Evolutionary conservation across 2,329 filamentous ascomycete species (phyloP).

Genomic region (Cercospora berteroae): DNA sequence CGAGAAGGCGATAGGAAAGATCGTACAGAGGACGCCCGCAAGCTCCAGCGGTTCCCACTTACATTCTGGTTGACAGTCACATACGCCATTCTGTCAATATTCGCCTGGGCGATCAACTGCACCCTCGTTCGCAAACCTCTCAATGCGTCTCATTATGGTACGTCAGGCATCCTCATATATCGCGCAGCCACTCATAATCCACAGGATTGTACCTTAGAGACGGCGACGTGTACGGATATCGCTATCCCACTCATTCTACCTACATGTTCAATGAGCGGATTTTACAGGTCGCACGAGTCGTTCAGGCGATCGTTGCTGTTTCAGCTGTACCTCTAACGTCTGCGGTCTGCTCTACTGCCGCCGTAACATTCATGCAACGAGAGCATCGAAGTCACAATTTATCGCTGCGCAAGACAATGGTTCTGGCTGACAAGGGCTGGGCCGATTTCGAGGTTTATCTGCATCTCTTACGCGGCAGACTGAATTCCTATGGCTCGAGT

Average conservation of each 20-base stretch:
- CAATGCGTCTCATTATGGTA: background rate
- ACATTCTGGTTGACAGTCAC: background rate
- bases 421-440: background rate
- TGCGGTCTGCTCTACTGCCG: background rate
- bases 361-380: background rate
- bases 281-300: background rate
- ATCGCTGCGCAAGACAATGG: background rate
- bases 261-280: background rate
- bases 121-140: background rate
- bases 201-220: background rate
- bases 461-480: background rate
- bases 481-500: background rate
- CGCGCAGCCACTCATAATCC: background rate
- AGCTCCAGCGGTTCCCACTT: background rate
- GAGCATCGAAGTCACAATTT: background rate
- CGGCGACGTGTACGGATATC: background rate
- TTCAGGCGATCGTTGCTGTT: background rate
- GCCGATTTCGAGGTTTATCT: background rate
- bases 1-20: background rate
- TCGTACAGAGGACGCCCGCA: background rate
- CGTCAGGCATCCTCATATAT: background rate
- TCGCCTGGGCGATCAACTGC: background rate
- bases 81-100: background rate
- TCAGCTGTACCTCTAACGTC: background rate
- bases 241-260: background rate